Base-by-base conservation (phyloP, 805 yeast species). In the Yueomyces sinensis region DNA sequence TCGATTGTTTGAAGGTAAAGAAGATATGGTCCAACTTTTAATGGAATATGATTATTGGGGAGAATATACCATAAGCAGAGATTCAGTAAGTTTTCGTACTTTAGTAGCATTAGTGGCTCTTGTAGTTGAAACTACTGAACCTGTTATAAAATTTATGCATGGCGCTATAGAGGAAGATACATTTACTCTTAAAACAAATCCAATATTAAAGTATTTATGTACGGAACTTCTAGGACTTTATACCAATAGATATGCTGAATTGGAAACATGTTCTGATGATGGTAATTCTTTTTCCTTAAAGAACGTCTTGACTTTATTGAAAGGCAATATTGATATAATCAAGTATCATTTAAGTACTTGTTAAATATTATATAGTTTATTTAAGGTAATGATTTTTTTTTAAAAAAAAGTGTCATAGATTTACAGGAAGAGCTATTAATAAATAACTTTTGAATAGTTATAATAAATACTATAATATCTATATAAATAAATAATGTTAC, bases 71-170 rank as follows among this genome's bases (percentile, higher is more conserved):
- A 53, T 83, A 3, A 68, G 63, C 29, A 34, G 39, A 4, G 61
- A 58, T 1, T 70, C 68, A 3, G 52, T 76, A 1, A 82, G 94
- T 11, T 86, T 76, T 50, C 61, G 95, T 33, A 70, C 83, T 0
- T 74, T 76, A 38, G 74, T 87, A 2, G 95, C 86, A 0, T 54
- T 87, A 27, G 82, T 91, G 3, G 62, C 67, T 0, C 38, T 67
- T 7, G 42, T 35, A 1, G 46, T 53, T 1, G 35, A 41, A 27
- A 56, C 53, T 37, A 36, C 32, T 27, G 37, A 39, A 34, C 43
- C 49, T 24, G 46, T 52, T 1, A 45, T 44, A 20, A 51, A 49
- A 33, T 40, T 55, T 27, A 43, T 52, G 27, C 15, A 33, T 9
- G 60, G 60, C 0, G 44, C 37, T 28, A 41, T 55, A 9, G 39